Evolutionary conservation across 768 basidiomycete species (phyloP).

Genomic region (Leucocoprinus leucothites): DNA sequence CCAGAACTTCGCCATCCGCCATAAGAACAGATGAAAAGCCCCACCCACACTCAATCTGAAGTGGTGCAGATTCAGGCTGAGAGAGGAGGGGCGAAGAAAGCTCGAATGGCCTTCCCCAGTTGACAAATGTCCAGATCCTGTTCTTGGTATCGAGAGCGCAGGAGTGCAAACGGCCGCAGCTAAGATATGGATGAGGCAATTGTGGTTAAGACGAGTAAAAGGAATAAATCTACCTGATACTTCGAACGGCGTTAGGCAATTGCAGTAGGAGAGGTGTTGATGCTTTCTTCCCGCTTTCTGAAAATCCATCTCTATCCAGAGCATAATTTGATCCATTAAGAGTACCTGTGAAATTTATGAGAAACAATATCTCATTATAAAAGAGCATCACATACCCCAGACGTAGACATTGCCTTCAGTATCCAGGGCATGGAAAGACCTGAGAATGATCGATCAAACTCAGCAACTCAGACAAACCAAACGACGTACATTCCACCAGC

Average conservation of each 20-base stretch:
- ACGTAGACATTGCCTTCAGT: slow-evolving; percentile 67
- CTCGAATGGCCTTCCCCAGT: slow-evolving; percentile 77
- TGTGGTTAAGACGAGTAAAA: slow-evolving; percentile 3
- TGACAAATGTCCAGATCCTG: slow-evolving; percentile 71
- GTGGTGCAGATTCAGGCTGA: slow-evolving; percentile 38
- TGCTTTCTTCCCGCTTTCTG: slow-evolving; percentile 48
- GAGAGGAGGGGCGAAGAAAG: slow-evolving; percentile 47
- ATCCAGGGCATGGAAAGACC: slow-evolving; percentile 88
- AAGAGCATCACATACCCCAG: slow-evolving; percentile 59
- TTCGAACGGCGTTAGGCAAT: slow-evolving; percentile 56
- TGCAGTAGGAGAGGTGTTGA: slow-evolving; percentile 52
- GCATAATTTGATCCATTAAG: slow-evolving; percentile 45
- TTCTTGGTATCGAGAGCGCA: slow-evolving; percentile 56
- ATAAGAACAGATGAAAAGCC: slow-evolving; percentile 71
- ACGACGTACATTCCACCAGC: slow-evolving; percentile 77
- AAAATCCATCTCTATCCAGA: slow-evolving; percentile 52
- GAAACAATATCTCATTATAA: not conserved
- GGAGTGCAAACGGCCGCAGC: slow-evolving; percentile 77
- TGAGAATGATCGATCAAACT: slow-evolving; percentile 23
- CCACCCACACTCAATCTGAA: slow-evolving; percentile 83
- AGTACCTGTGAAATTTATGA: slow-evolving; percentile 42
- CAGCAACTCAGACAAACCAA: not conserved
- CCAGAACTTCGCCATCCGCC: slow-evolving; percentile 64
- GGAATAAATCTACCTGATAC: slow-evolving; percentile 53
- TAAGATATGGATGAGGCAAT: slow-evolving; percentile 23